phyloP scores from a whole-genome alignment of 768 basidiomycete species.

The Termitomyces sp. region DNA sequence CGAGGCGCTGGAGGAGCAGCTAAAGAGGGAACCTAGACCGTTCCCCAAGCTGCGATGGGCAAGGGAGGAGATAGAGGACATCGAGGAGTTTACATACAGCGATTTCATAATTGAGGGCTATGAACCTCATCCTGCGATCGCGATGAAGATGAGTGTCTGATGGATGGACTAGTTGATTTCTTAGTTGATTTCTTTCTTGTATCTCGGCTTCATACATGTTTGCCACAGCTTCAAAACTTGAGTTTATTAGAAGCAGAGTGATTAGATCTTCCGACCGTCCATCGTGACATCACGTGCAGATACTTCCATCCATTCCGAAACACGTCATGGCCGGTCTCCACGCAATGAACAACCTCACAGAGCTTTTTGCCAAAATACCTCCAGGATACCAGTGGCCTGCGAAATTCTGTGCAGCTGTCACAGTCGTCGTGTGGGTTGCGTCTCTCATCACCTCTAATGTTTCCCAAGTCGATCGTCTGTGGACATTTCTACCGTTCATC shows the following conservation, averaged over 20 bases:
- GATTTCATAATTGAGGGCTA: conserved; percentile 89
- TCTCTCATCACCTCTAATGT: conserved; percentile 73
- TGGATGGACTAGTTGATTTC: not conserved
- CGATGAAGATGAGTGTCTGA: conserved; percentile 96
- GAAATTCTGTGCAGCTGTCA: conserved; percentile 49
- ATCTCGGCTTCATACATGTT: not conserved
- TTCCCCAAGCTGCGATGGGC: conserved; percentile 82
- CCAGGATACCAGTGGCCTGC: conserved; percentile 54
- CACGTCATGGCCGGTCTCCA: not conserved
- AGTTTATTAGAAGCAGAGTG: too few species aligned
- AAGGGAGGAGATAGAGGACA: conserved; percentile 54
- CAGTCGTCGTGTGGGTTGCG: conserved; percentile 44
- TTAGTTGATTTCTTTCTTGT: not conserved
- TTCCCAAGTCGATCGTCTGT: conserved; percentile 82
- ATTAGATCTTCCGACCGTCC: too few species aligned
- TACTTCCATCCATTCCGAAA: not conserved
- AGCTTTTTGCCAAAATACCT: conserved; percentile 19
- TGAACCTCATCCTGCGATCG: conserved; percentile 72
- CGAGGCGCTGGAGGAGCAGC: conserved; percentile 77
- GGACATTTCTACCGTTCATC: conserved; percentile 75
- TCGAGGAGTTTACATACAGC: conserved; percentile 76
- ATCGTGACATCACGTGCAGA: not conserved
- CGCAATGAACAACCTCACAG: conserved; percentile 5
- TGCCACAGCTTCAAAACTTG: not conserved
- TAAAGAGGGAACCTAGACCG: conserved; percentile 67